Conservation (phyloP, 2,329 filamentous ascomycete species). For the Fusarium anguioides region DNA sequence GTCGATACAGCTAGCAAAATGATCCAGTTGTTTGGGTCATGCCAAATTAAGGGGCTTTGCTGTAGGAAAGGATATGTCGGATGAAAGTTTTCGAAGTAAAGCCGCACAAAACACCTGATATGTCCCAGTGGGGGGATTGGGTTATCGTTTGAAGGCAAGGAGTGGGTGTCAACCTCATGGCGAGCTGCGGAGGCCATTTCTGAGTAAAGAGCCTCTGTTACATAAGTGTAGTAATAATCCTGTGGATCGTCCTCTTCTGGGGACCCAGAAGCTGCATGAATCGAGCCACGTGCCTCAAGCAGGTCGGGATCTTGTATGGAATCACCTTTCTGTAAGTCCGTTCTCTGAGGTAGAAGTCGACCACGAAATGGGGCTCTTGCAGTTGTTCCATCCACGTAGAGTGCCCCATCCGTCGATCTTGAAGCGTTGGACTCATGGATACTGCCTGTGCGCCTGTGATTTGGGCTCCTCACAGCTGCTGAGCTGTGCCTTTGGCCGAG, state of each 20-base stretch:
- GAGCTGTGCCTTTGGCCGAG: not conserved
- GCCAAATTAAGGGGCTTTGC: conserved; percentile 3
- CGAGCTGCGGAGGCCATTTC: not conserved
- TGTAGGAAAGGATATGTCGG: conserved; percentile 30
- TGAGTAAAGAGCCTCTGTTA: conserved; percentile 3
- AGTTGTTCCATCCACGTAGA: conserved; percentile 20
- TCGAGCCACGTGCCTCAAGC: not conserved
- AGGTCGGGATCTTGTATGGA: not conserved
- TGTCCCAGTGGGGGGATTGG: conserved; percentile 15
- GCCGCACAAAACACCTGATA: conserved; percentile 10
- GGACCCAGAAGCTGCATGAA: not conserved
- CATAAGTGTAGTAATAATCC: not conserved
- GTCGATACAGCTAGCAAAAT: conserved; percentile 10
- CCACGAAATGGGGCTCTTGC: conserved; percentile 26
- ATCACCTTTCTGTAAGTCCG: not conserved
- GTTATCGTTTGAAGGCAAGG: not conserved
- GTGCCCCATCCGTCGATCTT: conserved; percentile 9
- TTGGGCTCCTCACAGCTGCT: not conserved
- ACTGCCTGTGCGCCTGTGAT: not conserved
- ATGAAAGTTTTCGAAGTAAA: conserved; percentile 34
- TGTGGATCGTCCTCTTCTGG: not conserved
- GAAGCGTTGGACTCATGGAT: conserved; percentile 1
- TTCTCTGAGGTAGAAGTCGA: not conserved
- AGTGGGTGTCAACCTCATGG: not conserved
- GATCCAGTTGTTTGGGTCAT: not conserved